Evolutionary conservation across 2,329 filamentous ascomycete genomes (phyloP).

Genomic region (Clonostachys sp.): DNA sequence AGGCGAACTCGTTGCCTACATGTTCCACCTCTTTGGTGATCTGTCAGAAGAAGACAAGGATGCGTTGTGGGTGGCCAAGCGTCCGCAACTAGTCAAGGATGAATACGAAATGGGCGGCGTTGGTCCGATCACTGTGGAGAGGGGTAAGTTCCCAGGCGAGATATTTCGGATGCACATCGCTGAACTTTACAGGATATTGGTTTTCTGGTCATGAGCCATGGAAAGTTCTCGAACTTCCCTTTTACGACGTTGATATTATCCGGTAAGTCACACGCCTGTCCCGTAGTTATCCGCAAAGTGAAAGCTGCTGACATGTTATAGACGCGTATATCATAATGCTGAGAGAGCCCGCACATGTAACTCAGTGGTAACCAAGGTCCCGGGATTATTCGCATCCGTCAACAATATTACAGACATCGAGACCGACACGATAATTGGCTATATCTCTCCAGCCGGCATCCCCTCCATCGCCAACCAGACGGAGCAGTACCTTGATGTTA

Average conservation of each 20-base stretch:
- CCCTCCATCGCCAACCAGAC: constrained; percentile 31
- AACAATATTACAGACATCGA: constrained; percentile 32
- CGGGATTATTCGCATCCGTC: constrained; percentile 34
- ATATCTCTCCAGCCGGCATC: constrained; percentile 34
- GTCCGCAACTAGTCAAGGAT: constrained; percentile 24
- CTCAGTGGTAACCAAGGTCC: constrained; percentile 25
- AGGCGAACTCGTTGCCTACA: constrained; percentile 34
- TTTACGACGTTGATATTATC: constrained; percentile 32
- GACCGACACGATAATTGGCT: constrained; percentile 27
- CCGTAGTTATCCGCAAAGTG: background rate
- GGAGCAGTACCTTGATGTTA: constrained; percentile 31
- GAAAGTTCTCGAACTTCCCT: constrained; percentile 35
- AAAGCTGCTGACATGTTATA: constrained; percentile 1
- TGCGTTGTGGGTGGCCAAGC: constrained; percentile 29
- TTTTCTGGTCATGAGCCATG: constrained; percentile 34
- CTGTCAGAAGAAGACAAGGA: constrained; percentile 23
- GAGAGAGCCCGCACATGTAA: constrained; percentile 35
- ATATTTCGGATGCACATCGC: background rate
- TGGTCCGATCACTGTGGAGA: constrained; percentile 33
- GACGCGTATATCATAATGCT: constrained; percentile 29
- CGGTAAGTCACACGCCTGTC: constrained; percentile 11
- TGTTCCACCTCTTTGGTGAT: constrained; percentile 29
- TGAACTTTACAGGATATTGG: constrained; percentile 22
- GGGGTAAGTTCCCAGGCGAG: constrained; percentile 13
- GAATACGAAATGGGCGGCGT: constrained; percentile 27